Base-by-base conservation (phyloP, 176 grass and related monocot genomes). In the Oryza officinalis region DNA sequence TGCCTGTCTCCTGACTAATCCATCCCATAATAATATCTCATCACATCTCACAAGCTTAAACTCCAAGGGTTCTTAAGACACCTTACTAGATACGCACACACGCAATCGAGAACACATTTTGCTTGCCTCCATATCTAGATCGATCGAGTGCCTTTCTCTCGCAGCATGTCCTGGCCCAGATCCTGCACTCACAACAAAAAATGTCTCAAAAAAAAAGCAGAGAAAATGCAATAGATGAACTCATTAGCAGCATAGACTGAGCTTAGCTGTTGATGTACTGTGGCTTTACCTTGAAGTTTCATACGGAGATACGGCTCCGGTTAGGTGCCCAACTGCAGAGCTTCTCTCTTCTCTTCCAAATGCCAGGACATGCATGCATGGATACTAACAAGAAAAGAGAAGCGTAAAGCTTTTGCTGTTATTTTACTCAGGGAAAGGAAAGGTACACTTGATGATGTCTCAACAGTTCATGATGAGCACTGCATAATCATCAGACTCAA, bases 241-340 rank as follows among this genome's bases (percentile, higher is more conserved):
- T 78, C 52, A 72, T 82, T 52, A 81, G 4, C 7, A 60, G 20
- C 76, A 9, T 9, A 81, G 23, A 31, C 71, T 52, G 43, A 66
- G 32, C 30, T 61, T 61, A 40, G 66, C 26, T 66, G 83, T 69
- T 32, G 5, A 10, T 82, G 88, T 90, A 89, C 87, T 67, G 81
- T 84, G 79, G 73, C 88, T 86, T 86, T 30, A 69, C 17, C 74
- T 90, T 82, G 35, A 74, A 79, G 83, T 86, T 78, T 86, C 83
- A 78, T 90, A 86, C 79, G 79, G 46, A 49, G 67, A 74, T 86
- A 90, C 84, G 84, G 88, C 71, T 54, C 23, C 13, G 67, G 79
- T 82, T 85, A 61, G 84, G 88, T 80, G 60, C 45, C 76, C 72
- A 89, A 81, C 77, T 66, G 54, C 73, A 86, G 44, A 68, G 17